Percentiles rank a stretch among this genome's conserved stretches.
These are phyloP conservation scores for Termitomyces sp. DNA, from an alignment of 768 basidiomycete genomes.

Conservation along the genomic window DNA sequence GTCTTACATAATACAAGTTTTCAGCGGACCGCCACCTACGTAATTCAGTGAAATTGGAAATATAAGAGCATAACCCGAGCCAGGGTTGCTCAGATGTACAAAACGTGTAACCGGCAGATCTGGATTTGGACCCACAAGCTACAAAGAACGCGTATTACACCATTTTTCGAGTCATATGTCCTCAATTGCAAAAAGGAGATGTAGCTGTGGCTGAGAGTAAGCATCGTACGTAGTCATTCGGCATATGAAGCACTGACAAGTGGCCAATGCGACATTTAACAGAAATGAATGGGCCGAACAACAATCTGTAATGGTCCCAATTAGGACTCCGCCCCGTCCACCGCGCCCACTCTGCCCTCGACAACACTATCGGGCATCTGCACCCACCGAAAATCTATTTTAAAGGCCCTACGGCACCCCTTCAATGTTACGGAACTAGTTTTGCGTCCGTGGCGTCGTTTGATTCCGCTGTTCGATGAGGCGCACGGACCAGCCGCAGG, in stretches of 20 bases:
- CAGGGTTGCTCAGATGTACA: conserved; percentile 25
- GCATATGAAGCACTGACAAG: background rate
- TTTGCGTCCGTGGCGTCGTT: background rate
- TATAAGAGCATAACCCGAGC: conserved; percentile 16
- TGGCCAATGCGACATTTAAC: background rate
- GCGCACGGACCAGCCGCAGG: background rate
- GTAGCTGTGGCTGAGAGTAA: background rate
- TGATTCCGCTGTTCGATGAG: background rate
- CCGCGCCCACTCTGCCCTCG: background rate
- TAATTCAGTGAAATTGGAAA: background rate
- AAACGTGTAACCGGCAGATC: conserved; percentile 16
- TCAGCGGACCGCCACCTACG: background rate
- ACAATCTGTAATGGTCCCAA: background rate
- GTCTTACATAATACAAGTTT: background rate
- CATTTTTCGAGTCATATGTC: background rate
- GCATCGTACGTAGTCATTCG: background rate
- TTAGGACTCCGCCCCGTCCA: background rate
- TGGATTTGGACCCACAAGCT: background rate
- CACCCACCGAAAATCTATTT: conserved; percentile 1
- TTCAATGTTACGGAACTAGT: background rate
- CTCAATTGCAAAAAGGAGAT: background rate
- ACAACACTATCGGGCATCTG: background rate
- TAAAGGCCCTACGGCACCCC: background rate
- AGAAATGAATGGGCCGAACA: background rate
- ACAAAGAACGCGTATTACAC: background rate